phyloP scores from a whole-genome alignment of 78 protist species.

The Dictyostelium purpureum region DNA sequence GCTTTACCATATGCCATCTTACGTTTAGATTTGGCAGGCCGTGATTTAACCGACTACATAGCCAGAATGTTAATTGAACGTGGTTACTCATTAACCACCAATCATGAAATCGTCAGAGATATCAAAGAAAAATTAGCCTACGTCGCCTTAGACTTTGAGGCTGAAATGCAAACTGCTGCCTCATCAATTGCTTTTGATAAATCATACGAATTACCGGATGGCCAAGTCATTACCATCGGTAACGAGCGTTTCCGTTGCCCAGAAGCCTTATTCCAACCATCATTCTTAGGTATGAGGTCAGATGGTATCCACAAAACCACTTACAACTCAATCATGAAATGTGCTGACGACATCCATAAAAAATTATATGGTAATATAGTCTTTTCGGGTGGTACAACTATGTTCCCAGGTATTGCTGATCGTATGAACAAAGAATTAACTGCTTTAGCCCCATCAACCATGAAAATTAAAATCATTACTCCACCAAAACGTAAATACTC shows the following conservation, averaged over 20 bases:
- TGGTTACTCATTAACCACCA: too few species aligned
- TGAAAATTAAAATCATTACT: slow-evolving; percentile 68
- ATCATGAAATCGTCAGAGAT: slow-evolving; percentile 65
- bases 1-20: slow-evolving; percentile 87
- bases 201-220: slow-evolving; percentile 90
- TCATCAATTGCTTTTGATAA: slow-evolving; percentile 85
- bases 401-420: slow-evolving; percentile 91
- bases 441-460: slow-evolving; percentile 32
- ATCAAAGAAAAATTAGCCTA: slow-evolving; percentile 93
- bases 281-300: slow-evolving; percentile 91
- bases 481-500: slow-evolving; percentile 91
- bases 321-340: slow-evolving; percentile 90
- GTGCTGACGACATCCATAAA: slow-evolving; percentile 93
- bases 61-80: too few species aligned
- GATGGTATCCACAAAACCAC: slow-evolving; percentile 94
- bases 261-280: slow-evolving; percentile 94
- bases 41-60: slow-evolving; percentile 93
- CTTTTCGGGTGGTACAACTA: slow-evolving; percentile 55
- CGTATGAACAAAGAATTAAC: slow-evolving; percentile 88
- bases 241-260: slow-evolving; percentile 93
- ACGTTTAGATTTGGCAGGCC: slow-evolving; percentile 96
- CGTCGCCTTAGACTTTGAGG: slow-evolving; percentile 87
- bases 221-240: slow-evolving; percentile 94
- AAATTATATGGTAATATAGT: slow-evolving; percentile 94
- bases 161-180: slow-evolving; percentile 91